These are phyloP conservation scores for Candida maltosa DNA, from an alignment of 805 yeast genomes.

Conservation along the genomic window DNA sequence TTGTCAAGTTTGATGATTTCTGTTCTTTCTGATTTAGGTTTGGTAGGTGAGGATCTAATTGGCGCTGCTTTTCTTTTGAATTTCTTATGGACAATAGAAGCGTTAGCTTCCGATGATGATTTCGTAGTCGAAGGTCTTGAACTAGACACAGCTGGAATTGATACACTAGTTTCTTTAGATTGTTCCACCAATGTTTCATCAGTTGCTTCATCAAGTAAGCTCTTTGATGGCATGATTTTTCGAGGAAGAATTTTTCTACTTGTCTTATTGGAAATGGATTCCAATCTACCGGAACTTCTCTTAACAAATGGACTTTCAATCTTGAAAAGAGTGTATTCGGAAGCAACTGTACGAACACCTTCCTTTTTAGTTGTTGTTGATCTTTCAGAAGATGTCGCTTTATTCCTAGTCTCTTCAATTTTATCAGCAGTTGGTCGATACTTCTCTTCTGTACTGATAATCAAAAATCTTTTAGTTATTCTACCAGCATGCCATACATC, in stretches of 20 bases:
- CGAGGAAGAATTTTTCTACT: too few species aligned
- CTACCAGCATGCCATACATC: slow-evolving; percentile 24
- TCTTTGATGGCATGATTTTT: too few species aligned
- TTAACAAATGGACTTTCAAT: slow-evolving; percentile 6
- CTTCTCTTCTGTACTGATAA: slow-evolving; percentile 26
- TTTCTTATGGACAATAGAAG: slow-evolving; percentile 13
- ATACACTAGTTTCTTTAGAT: too few species aligned
- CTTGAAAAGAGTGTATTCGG: slow-evolving; percentile 22
- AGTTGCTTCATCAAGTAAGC: too few species aligned
- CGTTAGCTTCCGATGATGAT: too few species aligned
- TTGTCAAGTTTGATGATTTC: slow-evolving; percentile 25
- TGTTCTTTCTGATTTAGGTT: neutral
- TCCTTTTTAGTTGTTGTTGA: slow-evolving; percentile 4
- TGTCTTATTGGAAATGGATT: slow-evolving; percentile 10
- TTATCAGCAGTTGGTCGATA: slow-evolving; percentile 23
- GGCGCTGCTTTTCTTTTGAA: slow-evolving; percentile 12
- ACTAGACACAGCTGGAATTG: too few species aligned
- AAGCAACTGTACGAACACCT: slow-evolving; percentile 23
- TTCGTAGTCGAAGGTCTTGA: too few species aligned
- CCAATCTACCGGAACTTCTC: slow-evolving; percentile 18
- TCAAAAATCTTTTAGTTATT: slow-evolving; percentile 24
- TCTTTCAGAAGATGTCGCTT: neutral
- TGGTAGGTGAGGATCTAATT: too few species aligned
- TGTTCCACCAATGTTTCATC: too few species aligned
- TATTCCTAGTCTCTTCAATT: slow-evolving; percentile 22